These are phyloP conservation scores for Penicillium freii DNA, from an alignment of 2,329 filamentous ascomycete genomes.

Conservation along the genomic window DNA sequence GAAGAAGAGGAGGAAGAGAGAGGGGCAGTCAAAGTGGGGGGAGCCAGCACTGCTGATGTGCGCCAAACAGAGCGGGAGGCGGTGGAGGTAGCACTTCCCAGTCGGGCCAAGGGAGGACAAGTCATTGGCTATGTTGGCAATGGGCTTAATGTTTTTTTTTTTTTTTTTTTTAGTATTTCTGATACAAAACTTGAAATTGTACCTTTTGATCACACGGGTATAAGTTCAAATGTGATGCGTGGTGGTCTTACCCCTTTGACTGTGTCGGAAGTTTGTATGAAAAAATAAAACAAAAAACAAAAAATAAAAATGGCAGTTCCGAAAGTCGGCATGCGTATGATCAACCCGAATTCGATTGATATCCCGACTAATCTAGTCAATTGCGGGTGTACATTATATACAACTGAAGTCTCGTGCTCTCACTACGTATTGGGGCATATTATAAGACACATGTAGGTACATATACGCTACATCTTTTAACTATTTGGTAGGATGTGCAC, in stretches of 20 bases:
- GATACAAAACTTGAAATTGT: not conserved
- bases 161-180: not conserved
- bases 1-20: conserved; percentile 21
- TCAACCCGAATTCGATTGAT: conserved; percentile 5
- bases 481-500: conserved; percentile 9
- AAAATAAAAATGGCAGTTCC: not conserved
- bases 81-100: conserved; percentile 33
- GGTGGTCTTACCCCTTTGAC: not conserved
- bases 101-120: conserved; percentile 34
- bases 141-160: not conserved
- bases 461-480: not conserved
- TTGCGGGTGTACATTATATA: not conserved
- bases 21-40: conserved; percentile 40
- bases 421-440: not conserved
- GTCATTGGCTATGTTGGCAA: conserved; percentile 21
- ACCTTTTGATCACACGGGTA: not conserved
- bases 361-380: conserved; percentile 11
- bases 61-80: conserved; percentile 34
- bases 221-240: not conserved
- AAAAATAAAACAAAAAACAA: not conserved
- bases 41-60: conserved; percentile 43
- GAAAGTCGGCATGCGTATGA: conserved; percentile 9
- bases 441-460: not conserved
- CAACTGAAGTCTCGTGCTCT: not conserved
- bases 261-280: not conserved